Percentiles rank a stretch among this genome's conserved stretches.
Conservation (phyloP, 2,329 filamentous ascomycete species). For the Teratosphaeria viscida region DNA sequence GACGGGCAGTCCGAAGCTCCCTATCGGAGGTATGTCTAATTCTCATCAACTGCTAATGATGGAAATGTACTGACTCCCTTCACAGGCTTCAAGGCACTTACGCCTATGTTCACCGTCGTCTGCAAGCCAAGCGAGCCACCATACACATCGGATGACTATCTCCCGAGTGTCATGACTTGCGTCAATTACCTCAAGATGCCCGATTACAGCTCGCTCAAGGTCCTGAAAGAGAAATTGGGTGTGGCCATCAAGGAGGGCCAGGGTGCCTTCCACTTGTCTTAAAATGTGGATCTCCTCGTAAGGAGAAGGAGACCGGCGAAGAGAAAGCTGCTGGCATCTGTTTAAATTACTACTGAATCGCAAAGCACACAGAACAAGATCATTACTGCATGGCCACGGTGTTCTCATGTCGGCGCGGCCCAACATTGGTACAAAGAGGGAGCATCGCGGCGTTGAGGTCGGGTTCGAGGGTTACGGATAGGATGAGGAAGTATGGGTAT, state of each 20-base stretch:
- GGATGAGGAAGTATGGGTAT: not conserved
- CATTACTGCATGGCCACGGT: not conserved
- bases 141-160: slow-evolving; percentile 87
- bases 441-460: not conserved
- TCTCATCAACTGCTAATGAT: not conserved
- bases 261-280: slow-evolving; percentile 79
- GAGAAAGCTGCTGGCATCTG: not conserved
- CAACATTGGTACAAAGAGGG: not conserved
- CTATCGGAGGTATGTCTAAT: slow-evolving; percentile 72
- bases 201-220: slow-evolving; percentile 72
- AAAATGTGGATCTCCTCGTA: not conserved
- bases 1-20: slow-evolving; percentile 93
- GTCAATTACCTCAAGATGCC: slow-evolving; percentile 98
- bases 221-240: slow-evolving; percentile 67
- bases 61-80: slow-evolving; percentile 1
- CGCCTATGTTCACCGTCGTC: slow-evolving; percentile 97
- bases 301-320: not conserved
- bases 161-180: slow-evolving; percentile 99
- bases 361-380: not conserved
- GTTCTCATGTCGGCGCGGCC: not conserved
- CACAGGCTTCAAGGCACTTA: slow-evolving; percentile 87
- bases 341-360: not conserved
- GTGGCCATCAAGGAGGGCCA: slow-evolving; percentile 91
- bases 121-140: slow-evolving; percentile 97
- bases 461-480: not conserved